Conservation (phyloP, 805 yeast species). For the Saturnispora quitensis region DNA sequence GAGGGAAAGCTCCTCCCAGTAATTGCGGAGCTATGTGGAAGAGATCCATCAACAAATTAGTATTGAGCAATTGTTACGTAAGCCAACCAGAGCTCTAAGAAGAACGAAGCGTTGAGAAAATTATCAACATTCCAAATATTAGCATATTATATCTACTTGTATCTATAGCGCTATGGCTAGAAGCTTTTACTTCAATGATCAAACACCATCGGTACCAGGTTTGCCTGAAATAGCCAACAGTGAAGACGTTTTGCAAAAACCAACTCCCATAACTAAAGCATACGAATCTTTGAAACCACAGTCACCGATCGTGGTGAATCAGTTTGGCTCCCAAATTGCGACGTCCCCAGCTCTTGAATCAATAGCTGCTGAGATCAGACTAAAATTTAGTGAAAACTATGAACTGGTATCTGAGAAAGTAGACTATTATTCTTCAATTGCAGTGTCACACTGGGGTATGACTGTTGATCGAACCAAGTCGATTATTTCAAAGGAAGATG, state of each 20-base stretch:
- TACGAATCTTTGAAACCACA: neutral
- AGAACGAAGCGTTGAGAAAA: slow-evolving; percentile 24
- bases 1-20: slow-evolving; percentile 1
- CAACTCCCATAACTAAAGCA: neutral
- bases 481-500: slow-evolving; percentile 45
- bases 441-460: slow-evolving; percentile 33
- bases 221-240: slow-evolving; percentile 1
- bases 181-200: neutral
- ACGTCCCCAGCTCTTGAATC: slow-evolving; percentile 39
- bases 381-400: slow-evolving; percentile 30
- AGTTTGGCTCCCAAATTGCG: slow-evolving; percentile 46
- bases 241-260: neutral
- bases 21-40: neutral
- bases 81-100: neutral
- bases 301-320: slow-evolving; percentile 26
- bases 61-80: neutral
- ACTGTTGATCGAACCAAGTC: slow-evolving; percentile 27
- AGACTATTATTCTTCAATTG: slow-evolving; percentile 38
- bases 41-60: neutral
- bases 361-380: slow-evolving; percentile 33
- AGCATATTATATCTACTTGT: neutral
- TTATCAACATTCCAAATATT: slow-evolving; percentile 12
- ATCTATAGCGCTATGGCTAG: neutral
- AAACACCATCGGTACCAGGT: slow-evolving; percentile 2
- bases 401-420: slow-evolving; percentile 35